These are phyloP conservation scores for Apiospora sp. DNA, from an alignment of 2,329 filamentous ascomycete genomes.

Conservation along the genomic window DNA sequence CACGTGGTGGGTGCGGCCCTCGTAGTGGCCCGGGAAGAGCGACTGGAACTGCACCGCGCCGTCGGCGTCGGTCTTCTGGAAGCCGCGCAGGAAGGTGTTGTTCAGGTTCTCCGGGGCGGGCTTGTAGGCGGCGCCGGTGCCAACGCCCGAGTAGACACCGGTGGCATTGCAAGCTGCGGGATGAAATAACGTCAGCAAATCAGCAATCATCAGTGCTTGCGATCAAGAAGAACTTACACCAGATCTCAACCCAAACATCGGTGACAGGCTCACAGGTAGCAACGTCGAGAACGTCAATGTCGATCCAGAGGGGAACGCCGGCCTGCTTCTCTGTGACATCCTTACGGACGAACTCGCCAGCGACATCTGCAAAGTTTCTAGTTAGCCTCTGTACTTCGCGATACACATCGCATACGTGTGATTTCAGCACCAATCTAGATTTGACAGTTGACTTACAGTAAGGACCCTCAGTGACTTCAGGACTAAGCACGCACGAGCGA, in stretches of 20 bases:
- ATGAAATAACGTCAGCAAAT: background rate
- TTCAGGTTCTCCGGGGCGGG: conserved; percentile 48
- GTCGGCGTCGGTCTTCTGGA: conserved; percentile 49
- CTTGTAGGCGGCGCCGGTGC: conserved; percentile 51
- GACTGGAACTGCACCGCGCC: conserved; percentile 52
- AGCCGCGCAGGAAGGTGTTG: conserved; percentile 50
- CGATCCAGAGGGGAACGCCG: conserved; percentile 57
- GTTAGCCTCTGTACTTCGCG: no score
- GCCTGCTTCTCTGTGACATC: conserved; percentile 56
- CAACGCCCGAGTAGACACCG: conserved; percentile 57
- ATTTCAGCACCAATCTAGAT: no score
- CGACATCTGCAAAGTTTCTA: conserved; percentile 45
- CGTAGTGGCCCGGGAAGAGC: conserved; percentile 56
- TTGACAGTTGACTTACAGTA: conserved; percentile 57
- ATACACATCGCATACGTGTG: no score
- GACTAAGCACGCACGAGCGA: conserved; percentile 57
- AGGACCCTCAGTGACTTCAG: conserved; percentile 61
- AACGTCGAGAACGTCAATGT: conserved; percentile 62
- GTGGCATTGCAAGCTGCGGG: conserved; percentile 47
- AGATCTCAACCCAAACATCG: conserved; percentile 59
- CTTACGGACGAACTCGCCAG: conserved; percentile 57
- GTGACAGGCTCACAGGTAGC: conserved; percentile 60
- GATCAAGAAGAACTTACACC: conserved; percentile 40
- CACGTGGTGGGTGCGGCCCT: conserved; percentile 54
- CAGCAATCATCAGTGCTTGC: background rate